A percentile compares a stretch with the other conserved stretches of the same genome.
Conservation (phyloP, 2,329 filamentous ascomycete species). For the Penicillium olsonii region DNA sequence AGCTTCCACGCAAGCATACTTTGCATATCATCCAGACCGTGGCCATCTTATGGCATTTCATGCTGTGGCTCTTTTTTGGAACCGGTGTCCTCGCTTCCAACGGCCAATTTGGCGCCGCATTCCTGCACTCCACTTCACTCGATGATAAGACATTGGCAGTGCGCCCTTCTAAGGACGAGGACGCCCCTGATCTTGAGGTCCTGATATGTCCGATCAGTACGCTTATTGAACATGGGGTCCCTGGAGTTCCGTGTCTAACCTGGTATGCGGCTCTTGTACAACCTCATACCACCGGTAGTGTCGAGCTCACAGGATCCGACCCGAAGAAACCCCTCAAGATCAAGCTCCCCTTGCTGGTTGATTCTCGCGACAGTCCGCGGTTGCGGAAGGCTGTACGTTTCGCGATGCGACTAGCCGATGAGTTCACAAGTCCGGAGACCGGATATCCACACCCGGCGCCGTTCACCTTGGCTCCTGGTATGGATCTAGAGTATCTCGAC, state of each 20-base stretch:
- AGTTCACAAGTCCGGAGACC: background rate
- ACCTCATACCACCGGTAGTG: background rate
- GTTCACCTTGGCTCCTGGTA: slow-evolving; percentile 1
- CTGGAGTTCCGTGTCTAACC: slow-evolving; percentile 1
- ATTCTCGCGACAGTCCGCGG: background rate
- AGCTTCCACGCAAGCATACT: slow-evolving; percentile 3
- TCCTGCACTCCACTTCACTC: slow-evolving; percentile 1
- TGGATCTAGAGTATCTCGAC: background rate
- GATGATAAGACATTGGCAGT: background rate
- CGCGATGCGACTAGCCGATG: slow-evolving; percentile 4
- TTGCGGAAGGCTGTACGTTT: slow-evolving; percentile 1
- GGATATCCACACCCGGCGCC: slow-evolving; percentile 1
- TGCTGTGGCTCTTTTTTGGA: slow-evolving; percentile 2
- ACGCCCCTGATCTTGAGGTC: slow-evolving; percentile 3
- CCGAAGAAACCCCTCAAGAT: background rate
- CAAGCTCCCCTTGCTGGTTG: background rate
- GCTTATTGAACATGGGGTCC: slow-evolving; percentile 1
- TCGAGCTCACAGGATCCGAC: background rate
- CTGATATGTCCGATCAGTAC: slow-evolving; percentile 1
- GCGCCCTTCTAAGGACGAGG: background rate
- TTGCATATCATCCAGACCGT: slow-evolving; percentile 5
- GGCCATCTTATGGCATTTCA: slow-evolving; percentile 3
- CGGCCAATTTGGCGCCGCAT: slow-evolving; percentile 5
- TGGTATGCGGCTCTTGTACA: slow-evolving; percentile 7
- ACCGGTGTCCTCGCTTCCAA: slow-evolving; percentile 2